Percentiles rank a stretch among this genome's conserved stretches.
phyloP scores from a whole-genome alignment of 768 basidiomycete genomes.

The Psilocybe subaeruginosa region DNA sequence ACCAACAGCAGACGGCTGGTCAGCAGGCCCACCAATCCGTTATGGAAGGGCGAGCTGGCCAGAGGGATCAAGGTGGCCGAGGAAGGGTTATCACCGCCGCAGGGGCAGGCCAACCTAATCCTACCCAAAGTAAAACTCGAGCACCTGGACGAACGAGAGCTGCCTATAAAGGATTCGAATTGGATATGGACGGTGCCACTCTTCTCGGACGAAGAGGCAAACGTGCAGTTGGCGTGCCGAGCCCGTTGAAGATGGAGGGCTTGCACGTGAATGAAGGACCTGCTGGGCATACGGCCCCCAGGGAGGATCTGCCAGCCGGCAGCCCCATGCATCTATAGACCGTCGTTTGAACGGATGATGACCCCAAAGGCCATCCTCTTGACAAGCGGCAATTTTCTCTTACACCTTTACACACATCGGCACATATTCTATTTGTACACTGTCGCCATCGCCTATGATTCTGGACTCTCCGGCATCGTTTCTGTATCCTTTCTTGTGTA shows the following conservation, averaged over 20 bases:
- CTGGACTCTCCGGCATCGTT: background rate
- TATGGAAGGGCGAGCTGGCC: constrained; percentile 40
- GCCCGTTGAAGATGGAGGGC: constrained; percentile 27
- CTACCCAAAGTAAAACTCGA: background rate
- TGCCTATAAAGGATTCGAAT: constrained; percentile 61
- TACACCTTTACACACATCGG: background rate
- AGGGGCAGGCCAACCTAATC: constrained; percentile 13
- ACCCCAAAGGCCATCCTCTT: background rate
- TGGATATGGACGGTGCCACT: constrained; percentile 87
- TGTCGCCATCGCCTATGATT: background rate
- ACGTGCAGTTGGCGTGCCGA: constrained; percentile 20
- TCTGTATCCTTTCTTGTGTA: background rate
- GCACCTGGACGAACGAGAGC: constrained; percentile 2
- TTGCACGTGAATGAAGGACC: constrained; percentile 19
- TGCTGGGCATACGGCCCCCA: background rate
- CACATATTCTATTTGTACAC: background rate
- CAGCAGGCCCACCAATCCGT: constrained; percentile 22
- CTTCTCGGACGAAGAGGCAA: constrained; percentile 69
- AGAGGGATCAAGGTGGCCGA: constrained; percentile 31
- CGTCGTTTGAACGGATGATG: background rate
- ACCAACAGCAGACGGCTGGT: constrained; percentile 24
- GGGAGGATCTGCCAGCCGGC: constrained; percentile 10
- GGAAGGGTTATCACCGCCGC: constrained; percentile 17
- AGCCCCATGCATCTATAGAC: constrained; percentile 19
- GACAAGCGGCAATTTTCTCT: background rate